A percentile compares a stretch with the other conserved stretches of the same genome.
Conservation (phyloP, 1,139 yeast species). For the Meyerozyma athensensis region DNA sequence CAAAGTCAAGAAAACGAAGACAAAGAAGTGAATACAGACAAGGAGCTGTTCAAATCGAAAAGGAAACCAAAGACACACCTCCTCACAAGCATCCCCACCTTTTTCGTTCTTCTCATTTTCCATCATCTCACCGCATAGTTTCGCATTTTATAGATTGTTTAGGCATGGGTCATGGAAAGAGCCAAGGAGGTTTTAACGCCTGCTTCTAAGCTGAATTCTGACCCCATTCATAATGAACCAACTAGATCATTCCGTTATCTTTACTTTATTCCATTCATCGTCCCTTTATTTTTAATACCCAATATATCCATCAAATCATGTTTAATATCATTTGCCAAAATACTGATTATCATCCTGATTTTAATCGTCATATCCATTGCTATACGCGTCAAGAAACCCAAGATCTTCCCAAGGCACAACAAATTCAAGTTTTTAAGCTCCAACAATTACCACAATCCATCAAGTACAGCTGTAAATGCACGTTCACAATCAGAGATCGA, state of each 20-base stretch:
- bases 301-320: too few species aligned
- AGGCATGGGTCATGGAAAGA: conserved; percentile 1
- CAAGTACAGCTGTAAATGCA: neutral
- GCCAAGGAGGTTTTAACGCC: neutral
- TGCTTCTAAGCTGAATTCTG: too few species aligned
- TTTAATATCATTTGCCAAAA: too few species aligned
- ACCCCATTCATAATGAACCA: too few species aligned
- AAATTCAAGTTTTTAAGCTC: neutral
- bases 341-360: too few species aligned
- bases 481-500: neutral
- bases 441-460: neutral
- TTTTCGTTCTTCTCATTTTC: neutral
- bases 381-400: neutral
- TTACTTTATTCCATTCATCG: neutral
- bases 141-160: conserved; percentile 2
- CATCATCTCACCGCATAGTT: neutral
- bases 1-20: conserved; percentile 12
- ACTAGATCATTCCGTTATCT: neutral
- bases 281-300: neutral
- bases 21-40: conserved; percentile 12
- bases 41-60: conserved; percentile 11
- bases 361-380: neutral
- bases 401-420: neutral
- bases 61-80: conserved; percentile 7
- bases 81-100: neutral